These are phyloP conservation scores for Paxillus ammoniavirescens DNA, from an alignment of 768 basidiomycete genomes.

Conservation along the genomic window DNA sequence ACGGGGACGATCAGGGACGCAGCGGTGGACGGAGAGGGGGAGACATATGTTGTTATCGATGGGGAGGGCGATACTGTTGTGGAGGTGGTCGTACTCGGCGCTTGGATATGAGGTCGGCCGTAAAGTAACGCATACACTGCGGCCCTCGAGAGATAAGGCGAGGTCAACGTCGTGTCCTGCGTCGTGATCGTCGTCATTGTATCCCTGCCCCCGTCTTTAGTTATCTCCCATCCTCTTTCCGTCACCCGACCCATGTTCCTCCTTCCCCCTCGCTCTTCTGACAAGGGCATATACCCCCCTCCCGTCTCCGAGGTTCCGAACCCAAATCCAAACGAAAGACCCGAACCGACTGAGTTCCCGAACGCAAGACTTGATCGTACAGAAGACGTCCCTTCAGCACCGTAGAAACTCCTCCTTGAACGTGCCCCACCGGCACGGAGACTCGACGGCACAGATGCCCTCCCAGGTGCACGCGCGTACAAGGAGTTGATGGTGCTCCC, in stretches of 20 bases:
- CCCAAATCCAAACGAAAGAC: too few species aligned
- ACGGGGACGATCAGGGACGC: background rate
- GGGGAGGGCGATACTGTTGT: background rate
- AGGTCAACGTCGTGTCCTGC: background rate
- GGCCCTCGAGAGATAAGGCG: background rate
- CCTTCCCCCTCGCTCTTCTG: background rate
- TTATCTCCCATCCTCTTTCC: too few species aligned
- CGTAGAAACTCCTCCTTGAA: constrained; percentile 16
- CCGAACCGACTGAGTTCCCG: too few species aligned
- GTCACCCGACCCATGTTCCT: too few species aligned
- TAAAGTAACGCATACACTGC: background rate
- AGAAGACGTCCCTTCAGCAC: background rate
- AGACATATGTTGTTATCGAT: background rate
- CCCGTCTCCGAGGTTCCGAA: too few species aligned
- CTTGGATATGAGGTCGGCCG: too few species aligned
- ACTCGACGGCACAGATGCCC: background rate
- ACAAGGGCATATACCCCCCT: too few species aligned
- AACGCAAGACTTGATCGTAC: too few species aligned
- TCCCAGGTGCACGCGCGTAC: constrained; percentile 9
- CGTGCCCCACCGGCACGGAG: constrained; percentile 2
- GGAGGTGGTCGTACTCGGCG: too few species aligned
- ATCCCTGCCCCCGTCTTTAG: background rate
- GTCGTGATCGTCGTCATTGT: background rate
- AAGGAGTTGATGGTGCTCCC: constrained; percentile 11
- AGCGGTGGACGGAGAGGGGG: background rate